Base-by-base conservation (phyloP, 75 land plant genomes). In the Azolla pinnata region DNA sequence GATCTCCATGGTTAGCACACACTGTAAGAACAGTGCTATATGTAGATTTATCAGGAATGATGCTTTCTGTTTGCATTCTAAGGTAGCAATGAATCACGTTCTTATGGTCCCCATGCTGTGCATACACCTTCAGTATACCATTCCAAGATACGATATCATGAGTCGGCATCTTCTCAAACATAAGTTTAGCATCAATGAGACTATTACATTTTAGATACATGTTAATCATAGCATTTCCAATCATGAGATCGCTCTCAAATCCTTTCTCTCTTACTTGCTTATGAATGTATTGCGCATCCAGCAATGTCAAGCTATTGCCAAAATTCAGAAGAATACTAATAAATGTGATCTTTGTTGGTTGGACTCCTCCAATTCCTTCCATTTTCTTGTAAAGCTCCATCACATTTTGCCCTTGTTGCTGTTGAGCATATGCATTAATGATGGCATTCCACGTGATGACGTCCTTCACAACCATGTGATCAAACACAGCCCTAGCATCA, bases 21-120 rank as follows among this genome's bases (percentile, higher is more conserved):
- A 78, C 78, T 47, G 35, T 59, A 1, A 82, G 64, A 38, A 72
- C 60, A 48, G 67, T 82, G 0, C 68, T 44, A 45, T 70, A 73
- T 0, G 82, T 73, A 7, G 64, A 35, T 1, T 38, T 49, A 33
- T 61, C 64, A 9, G 75, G 82, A 19, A 28, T 57, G 29, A 49
- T 12, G 0, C 61, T 74, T 51, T 71, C 60, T 40, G 52, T 10
- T 25, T 53, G 59, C 82, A 83, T 79, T 40, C 56, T 50, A 49
- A 60, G 34, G 55, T 68, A 80, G 1, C 56, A 16, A 29, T 61
- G 65, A 19, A 75, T 31, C 10, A 42, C 75, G 23, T 62, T 31
- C 8, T 53, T 52, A 28, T 21, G 56, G 2, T 51, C 32, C 25
- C 60, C 66, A 62, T 54, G 25, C 33, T 69, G 58, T 32, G 42